phyloP scores from a whole-genome alignment of 2,329 filamentous ascomycete species.

The Chaetomium sp. region DNA sequence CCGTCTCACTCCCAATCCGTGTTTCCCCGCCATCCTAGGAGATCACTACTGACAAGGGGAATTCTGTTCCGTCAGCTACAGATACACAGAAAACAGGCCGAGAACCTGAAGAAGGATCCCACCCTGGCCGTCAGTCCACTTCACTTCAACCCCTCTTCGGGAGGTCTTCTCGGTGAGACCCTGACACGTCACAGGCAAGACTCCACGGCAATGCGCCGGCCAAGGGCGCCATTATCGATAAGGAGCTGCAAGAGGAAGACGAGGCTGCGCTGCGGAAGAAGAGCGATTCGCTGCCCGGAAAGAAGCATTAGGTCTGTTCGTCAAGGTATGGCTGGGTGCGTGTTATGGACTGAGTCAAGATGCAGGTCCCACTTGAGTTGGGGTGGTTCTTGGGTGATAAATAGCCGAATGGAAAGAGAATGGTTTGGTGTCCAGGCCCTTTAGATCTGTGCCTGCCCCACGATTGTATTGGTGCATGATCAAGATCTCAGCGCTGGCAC shows the following conservation, averaged over 20 bases:
- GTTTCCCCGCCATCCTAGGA: background rate
- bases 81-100: slow-evolving; percentile 14
- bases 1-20: background rate
- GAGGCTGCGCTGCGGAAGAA: slow-evolving; percentile 29
- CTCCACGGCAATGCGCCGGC: slow-evolving; percentile 29
- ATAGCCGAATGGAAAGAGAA: background rate
- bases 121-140: slow-evolving; percentile 27
- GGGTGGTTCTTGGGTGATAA: background rate
- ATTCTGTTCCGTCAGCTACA: background rate
- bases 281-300: slow-evolving; percentile 21
- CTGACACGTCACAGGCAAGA: slow-evolving; percentile 23
- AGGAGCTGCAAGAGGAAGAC: slow-evolving; percentile 32
- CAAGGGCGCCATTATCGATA: slow-evolving; percentile 33
- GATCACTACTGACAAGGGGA: background rate
- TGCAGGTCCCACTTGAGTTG: too few species aligned
- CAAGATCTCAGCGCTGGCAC: too few species aligned
- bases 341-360: background rate
- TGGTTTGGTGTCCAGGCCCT: background rate
- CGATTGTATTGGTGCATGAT: too few species aligned
- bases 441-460: too few species aligned
- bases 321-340: background rate
- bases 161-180: background rate
- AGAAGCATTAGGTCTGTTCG: slow-evolving; percentile 11
- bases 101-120: slow-evolving; percentile 30
- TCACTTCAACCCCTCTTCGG: background rate